These are phyloP conservation scores for Primulina tabacum DNA, from an alignment of 257 asterid species.

Conservation along the genomic window DNA sequence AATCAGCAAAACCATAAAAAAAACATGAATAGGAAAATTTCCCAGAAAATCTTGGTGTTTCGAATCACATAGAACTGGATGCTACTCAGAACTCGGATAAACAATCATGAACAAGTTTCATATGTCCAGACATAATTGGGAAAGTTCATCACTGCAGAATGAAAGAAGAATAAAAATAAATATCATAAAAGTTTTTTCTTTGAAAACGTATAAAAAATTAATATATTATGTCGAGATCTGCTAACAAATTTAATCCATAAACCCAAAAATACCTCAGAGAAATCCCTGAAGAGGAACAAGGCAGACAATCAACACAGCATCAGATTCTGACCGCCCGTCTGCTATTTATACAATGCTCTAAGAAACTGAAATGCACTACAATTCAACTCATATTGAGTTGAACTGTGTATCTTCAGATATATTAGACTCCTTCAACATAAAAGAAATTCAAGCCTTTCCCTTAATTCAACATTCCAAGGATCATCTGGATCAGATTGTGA, in stretches of 20 bases:
- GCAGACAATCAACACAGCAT: constrained; percentile 91
- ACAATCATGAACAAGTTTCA: constrained; percentile 60
- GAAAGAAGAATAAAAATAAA: not conserved
- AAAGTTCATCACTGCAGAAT: constrained; percentile 48
- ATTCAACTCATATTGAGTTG: too few relatives aligned
- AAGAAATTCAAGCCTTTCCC: too few relatives aligned
- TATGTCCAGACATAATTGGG: constrained; percentile 66
- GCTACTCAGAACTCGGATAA: constrained; percentile 51
- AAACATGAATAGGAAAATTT: not conserved
- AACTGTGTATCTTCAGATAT: too few relatives aligned
- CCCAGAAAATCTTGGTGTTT: not conserved
- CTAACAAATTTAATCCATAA: not conserved
- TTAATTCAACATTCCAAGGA: too few relatives aligned
- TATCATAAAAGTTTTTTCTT: not conserved
- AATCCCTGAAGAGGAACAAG: constrained; percentile 43
- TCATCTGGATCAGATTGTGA: too few relatives aligned
- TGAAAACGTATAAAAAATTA: not conserved
- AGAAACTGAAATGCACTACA: not conserved
- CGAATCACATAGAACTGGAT: not conserved
- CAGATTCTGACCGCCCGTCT: constrained; percentile 95
- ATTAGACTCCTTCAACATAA: too few relatives aligned
- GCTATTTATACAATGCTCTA: constrained; percentile 26
- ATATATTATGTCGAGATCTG: too few relatives aligned
- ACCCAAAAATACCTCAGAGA: constrained; percentile 37
- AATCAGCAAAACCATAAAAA: not conserved